Evolutionary conservation across 169 alveolate species (phyloP), one percentile per base, ranked within the genome.

Genomic region (Plasmodium inui): DNA sequence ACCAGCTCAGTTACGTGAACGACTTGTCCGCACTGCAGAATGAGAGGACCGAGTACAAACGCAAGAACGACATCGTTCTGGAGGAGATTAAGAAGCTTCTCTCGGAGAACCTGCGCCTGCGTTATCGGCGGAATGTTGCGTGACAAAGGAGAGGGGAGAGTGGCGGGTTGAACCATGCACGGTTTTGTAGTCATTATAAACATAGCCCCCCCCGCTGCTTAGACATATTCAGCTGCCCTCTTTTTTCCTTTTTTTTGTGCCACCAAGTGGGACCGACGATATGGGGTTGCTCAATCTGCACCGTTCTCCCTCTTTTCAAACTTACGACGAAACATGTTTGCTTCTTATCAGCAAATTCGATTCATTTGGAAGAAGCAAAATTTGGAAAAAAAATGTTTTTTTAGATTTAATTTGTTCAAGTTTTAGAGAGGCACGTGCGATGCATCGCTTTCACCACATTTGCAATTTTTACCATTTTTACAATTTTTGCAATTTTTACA

Each of bases 11-110:
- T 39, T 84, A 70, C 53, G 92, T 70, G 17, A 84, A 84, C 9
- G 92, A 84, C n/a, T 72, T 84, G 53, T 37, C 92, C 4, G 74
- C 92, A 3, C 39, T 84, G 46, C 92, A 84, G 44, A 84, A 84
- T 72, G 92, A 84, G 78, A 39, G 83, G 32, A 84, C 22, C 34
- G 92, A 84, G 32, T 84, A 39, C 37, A 84, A 84, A 19, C 41
- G 83, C 3, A 84, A 84, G 19, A 84, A 84, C 34, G 39, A 37
- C 10, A 37, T 84, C 5, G 83, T 84, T 72, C 44, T 84, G 19
- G 74, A 71, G 44, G 92, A 84, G 50, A 84, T 84, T 7, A 84
- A 84, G 78, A 71, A 37, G 55, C 74, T 84, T 39, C 34, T 44
- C n/a, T 41, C 83, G 8, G 92, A 84, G 74, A 84, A 84, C 53